These are phyloP conservation scores for Teratosphaeria viscida DNA, from an alignment of 2,329 filamentous ascomycete genomes.

Conservation along the genomic window DNA sequence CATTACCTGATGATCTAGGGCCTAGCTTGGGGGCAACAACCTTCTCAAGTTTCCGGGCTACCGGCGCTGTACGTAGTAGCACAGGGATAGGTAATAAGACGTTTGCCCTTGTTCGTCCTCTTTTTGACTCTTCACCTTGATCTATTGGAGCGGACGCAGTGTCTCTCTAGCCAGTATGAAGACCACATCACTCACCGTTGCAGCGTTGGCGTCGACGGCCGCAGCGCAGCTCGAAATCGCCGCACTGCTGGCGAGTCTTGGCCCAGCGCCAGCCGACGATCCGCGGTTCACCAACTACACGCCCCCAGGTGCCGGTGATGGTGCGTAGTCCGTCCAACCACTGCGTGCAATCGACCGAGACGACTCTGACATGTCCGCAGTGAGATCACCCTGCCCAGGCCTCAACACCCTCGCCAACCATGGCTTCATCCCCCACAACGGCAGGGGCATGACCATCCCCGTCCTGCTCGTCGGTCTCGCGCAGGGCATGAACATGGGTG, in stretches of 20 bases:
- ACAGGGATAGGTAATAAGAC: not conserved
- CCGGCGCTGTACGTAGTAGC: not conserved
- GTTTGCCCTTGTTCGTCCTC: not conserved
- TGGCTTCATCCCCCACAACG: constrained; percentile 18
- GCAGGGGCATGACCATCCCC: constrained; percentile 16
- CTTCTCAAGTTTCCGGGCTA: not conserved
- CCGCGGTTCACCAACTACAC: constrained; percentile 17
- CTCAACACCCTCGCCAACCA: constrained; percentile 18
- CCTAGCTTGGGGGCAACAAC: not conserved
- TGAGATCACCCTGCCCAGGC: constrained; percentile 20
- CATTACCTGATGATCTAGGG: not conserved
- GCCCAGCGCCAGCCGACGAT: constrained; percentile 15
- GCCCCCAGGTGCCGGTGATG: constrained; percentile 16
- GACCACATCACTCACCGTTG: not conserved
- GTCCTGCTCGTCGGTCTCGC: constrained; percentile 15
- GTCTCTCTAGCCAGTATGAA: not conserved
- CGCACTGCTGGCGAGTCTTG: constrained; percentile 12
- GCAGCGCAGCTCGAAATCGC: not conserved
- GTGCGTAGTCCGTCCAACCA: constrained; percentile 1
- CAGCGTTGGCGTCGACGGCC: not conserved
- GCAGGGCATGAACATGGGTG: constrained; percentile 19
- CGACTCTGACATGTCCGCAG: constrained; percentile 2
- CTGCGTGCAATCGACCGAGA: not conserved
- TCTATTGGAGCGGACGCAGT: not conserved
- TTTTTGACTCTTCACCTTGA: not conserved